Percentiles rank a stretch among this genome's conserved stretches.
phyloP scores from a whole-genome alignment of 768 basidiomycete species.

The Lactarius psammicola region DNA sequence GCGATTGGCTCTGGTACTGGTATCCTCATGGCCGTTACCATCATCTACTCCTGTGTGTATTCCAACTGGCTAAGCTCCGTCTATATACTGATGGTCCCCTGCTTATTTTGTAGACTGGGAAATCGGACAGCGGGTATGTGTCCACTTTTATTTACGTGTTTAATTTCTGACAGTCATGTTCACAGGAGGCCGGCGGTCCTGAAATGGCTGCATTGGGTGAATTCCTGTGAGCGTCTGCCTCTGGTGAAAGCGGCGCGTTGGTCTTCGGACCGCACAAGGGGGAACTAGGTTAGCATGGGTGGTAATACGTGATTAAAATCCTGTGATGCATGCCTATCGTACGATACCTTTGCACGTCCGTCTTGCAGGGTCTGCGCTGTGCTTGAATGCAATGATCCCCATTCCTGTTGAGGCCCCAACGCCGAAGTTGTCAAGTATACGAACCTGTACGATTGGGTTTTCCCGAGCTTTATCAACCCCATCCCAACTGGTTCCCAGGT shows the following conservation, averaged over 20 bases:
- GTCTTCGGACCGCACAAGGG: neutral
- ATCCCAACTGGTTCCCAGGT: no score
- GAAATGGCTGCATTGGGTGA: conserved; percentile 83
- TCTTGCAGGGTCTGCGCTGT: neutral
- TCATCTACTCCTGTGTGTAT: conserved; percentile 73
- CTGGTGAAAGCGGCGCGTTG: neutral
- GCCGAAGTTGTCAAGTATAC: neutral
- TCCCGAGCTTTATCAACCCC: no score
- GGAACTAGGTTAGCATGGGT: neutral
- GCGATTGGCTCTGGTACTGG: conserved; percentile 95
- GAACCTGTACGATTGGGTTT: no score
- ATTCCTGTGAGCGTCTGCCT: conserved; percentile 48
- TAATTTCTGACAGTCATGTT: conserved; percentile 4
- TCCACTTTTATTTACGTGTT: neutral
- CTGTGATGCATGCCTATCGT: neutral
- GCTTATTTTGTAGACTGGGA: conserved; percentile 70
- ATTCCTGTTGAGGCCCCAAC: neutral
- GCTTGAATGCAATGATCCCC: neutral
- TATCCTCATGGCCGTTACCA: conserved; percentile 97
- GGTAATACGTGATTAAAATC: neutral
- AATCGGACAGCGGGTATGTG: conserved; percentile 73
- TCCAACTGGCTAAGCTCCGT: conserved; percentile 3
- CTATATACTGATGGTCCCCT: conserved; percentile 2
- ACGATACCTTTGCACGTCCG: neutral
- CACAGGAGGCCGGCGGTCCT: conserved; percentile 71